These are phyloP conservation scores for Hanseniaspora meyeri DNA, from an alignment of 805 yeast genomes.

Conservation along the genomic window DNA sequence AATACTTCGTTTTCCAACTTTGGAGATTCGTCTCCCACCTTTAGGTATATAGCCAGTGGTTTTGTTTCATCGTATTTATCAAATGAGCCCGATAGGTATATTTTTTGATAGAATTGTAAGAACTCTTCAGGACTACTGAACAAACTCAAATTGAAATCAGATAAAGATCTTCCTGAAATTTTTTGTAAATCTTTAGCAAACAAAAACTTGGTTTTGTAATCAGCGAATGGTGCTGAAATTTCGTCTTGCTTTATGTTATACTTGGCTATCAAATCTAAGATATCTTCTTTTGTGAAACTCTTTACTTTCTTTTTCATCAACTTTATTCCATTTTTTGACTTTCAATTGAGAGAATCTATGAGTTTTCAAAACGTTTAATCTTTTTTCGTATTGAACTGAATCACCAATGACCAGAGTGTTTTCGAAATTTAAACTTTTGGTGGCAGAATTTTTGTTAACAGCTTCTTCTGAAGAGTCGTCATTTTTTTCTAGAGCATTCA, in stretches of 20 bases:
- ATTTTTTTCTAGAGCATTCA: background rate
- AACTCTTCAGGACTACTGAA: slow-evolving; percentile 24
- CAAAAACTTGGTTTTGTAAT: slow-evolving; percentile 28
- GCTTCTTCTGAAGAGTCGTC: background rate
- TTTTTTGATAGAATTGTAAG: slow-evolving; percentile 21
- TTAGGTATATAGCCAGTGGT: slow-evolving; percentile 64
- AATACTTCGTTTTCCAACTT: slow-evolving; percentile 20
- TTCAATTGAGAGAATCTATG: slow-evolving; percentile 2
- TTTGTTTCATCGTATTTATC: slow-evolving; percentile 45
- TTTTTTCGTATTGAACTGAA: background rate
- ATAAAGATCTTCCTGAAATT: slow-evolving; percentile 29
- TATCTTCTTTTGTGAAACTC: background rate
- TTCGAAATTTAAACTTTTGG: background rate
- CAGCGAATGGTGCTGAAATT: slow-evolving; percentile 17
- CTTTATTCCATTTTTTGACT: background rate
- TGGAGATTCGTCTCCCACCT: slow-evolving; percentile 25
- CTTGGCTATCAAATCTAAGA: slow-evolving; percentile 11
- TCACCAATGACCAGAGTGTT: slow-evolving; percentile 3
- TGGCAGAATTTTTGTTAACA: background rate
- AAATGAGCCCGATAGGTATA: slow-evolving; percentile 26
- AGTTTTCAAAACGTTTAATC: background rate
- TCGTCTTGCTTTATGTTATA: slow-evolving; percentile 18
- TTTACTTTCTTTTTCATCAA: background rate
- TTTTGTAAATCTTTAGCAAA: slow-evolving; percentile 28
- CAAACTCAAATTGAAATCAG: slow-evolving; percentile 29